Base-by-base conservation (phyloP, 208 protist genomes). In the Trypanosoma congolense region DNA sequence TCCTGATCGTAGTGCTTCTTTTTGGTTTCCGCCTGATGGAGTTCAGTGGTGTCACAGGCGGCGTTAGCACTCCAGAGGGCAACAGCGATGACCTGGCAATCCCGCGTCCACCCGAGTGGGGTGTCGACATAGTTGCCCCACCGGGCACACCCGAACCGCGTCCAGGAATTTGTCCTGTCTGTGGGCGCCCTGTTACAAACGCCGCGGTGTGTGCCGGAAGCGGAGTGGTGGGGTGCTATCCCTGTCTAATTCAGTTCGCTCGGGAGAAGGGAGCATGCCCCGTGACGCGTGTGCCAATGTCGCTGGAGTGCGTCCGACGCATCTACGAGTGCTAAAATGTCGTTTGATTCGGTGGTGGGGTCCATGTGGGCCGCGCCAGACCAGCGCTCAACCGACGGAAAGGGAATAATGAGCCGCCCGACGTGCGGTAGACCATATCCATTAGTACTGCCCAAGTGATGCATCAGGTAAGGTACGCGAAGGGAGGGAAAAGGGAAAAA, bases 191-290 rank as follows among this genome's bases (percentile, higher is more conserved):
- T 21, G 64, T 89, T 24, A 82, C 67, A 6, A 93, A 93, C 51
- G 69, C 75, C 0, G 73, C 82, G 28, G 86, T 90, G 36, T 75
- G 65, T 48, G 73, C 73, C 9, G 62, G 61, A 16, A 89, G 77
- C 33, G 86, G 86, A 24, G 57, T 89, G 1, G 68, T 93, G 16
- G 75, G 86, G 10, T 93, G 86, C 70, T 93, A 93, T 53, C 80
- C 82, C 24, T 93, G 86, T 56, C 62, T 93, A 36, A 64, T 73
- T 31, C 48, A 43, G 16, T 49, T 78, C 65, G 53, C 84, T 9
- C 63, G 62, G n/a, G 72, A 79, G 26, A 57, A 81, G 21, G 65
- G 70, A 9, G 41, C 14, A 30, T 90, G 86, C 46, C 86, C 86
- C 0, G 77, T 90, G 41, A 87, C 82, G 30, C 36, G 63, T 1